These are phyloP conservation scores for Clonostachys rhizophaga DNA, from an alignment of 2,329 filamentous ascomycete genomes.

Conservation along the genomic window DNA sequence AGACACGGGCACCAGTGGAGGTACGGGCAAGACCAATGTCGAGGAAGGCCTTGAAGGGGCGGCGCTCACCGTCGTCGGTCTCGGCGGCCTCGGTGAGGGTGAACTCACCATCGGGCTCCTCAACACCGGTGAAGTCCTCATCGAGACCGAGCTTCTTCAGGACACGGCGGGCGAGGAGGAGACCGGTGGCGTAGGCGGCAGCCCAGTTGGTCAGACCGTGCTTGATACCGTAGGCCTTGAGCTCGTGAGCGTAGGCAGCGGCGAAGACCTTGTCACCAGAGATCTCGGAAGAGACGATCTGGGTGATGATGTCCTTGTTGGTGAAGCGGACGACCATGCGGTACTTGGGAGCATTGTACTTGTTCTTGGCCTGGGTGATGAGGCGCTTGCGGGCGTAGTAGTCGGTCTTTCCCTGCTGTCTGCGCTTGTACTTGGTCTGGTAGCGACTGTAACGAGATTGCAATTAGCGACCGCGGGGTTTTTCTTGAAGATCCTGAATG, in stretches of 20 bases:
- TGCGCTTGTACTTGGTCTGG: conserved; percentile 99
- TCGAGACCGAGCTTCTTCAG: conserved; percentile 96
- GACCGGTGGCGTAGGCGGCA: conserved; percentile 92
- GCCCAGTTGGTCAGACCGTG: conserved; percentile 99
- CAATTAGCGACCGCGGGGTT: not conserved
- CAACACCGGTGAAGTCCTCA: conserved; percentile 89
- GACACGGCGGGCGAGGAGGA: conserved; percentile 93
- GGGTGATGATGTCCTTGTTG: conserved; percentile 98
- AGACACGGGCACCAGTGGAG: conserved; percentile 97
- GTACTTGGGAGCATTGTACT: conserved; percentile 99
- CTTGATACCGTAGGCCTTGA: conserved; percentile 93
- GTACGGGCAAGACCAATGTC: conserved; percentile 97
- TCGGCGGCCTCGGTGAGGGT: conserved; percentile 91
- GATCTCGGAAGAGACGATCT: conserved; percentile 96
- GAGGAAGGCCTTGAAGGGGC: conserved; percentile 98
- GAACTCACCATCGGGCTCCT: conserved; percentile 96
- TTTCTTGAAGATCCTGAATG: not conserved
- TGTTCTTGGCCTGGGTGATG: conserved; percentile 99
- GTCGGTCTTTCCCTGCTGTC: conserved; percentile 95
- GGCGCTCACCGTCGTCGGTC: conserved; percentile 85
- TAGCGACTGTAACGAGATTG: conserved; percentile 63
- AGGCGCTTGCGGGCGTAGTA: conserved; percentile 99
- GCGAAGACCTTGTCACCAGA: conserved; percentile 95
- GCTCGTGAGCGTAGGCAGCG: conserved; percentile 93
- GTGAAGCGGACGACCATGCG: conserved; percentile 98